Evolutionary conservation across 2,329 filamentous ascomycete genomes (phyloP), one percentile per base, ranked within the genome.

Genomic region (Didymella segeticola): DNA sequence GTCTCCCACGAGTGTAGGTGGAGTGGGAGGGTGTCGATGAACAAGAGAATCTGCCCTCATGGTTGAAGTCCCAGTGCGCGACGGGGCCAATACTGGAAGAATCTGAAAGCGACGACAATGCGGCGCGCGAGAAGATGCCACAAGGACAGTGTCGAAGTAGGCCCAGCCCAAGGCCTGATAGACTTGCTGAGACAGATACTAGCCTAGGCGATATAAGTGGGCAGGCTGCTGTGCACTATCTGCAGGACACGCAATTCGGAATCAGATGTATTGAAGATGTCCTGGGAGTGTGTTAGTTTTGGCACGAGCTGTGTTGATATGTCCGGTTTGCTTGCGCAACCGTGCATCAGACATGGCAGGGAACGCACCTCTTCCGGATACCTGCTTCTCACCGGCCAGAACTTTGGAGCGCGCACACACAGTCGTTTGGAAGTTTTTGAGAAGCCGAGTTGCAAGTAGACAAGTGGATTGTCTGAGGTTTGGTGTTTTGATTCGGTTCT

Each of bases 1-100:
- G 14, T 75, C 69, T 23, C 57, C 53, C 39, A 62, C 62, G 45
- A 60, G 58, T 56, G 58, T 67, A 26, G 73, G 73, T 48, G 73
- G 73, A 23, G 71, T 75, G 12, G 71, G 72, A 34, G 73, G 73
- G 43, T 73, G 72, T 49, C 69, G 66, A 22, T 72, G 73, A 47
- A 72, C 48, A 55, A 74, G 61, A 48, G 65, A 68, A 56, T 71
- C 69, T 48, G 66, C 55, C 60, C 68, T 71, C 72, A 74, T 74
- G 48, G 47, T 56, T 62, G 19, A 26, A 45, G 43, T 37, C 49
- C 49, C 37, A 43, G 52, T 30, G 61, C 55, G 53, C 43, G 37
- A 51, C 27, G 30, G 20, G 27, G 31, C 26, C 46, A 39, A 42
- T 12, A 47, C 45, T 43, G 42, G 33, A 33, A 33, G 37, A 55